phyloP scores from a whole-genome alignment of 345 rosid species.

The Camelina laxa region DNA sequence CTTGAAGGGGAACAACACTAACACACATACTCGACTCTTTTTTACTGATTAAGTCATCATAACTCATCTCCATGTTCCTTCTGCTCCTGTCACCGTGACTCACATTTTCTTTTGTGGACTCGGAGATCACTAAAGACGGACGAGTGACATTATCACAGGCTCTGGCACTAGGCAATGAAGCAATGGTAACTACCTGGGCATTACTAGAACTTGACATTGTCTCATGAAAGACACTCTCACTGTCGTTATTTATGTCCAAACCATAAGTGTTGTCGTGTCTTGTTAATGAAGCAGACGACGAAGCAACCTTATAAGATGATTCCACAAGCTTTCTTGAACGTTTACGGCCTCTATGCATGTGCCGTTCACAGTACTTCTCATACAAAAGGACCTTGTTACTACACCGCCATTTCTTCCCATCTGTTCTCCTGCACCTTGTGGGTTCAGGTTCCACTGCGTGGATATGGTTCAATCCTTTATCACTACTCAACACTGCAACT shows the following conservation, averaged over 20 bases:
- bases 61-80: constrained; percentile 18
- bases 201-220: constrained; percentile 35
- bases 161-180: constrained; percentile 37
- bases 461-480: constrained; percentile 40
- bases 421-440: constrained; percentile 78
- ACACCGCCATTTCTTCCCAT: constrained; percentile 89
- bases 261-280: constrained; percentile 17
- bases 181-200: constrained; percentile 32
- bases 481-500: constrained; percentile 46
- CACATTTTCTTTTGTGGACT: constrained; percentile 17
- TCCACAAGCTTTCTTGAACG: constrained; percentile 96
- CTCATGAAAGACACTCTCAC: constrained; percentile 17
- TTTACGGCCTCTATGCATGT: constrained; percentile 73
- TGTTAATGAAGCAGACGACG: constrained; percentile 29
- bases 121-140: constrained; percentile 24
- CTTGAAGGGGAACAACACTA: constrained; percentile 26
- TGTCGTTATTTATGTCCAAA: constrained; percentile 33
- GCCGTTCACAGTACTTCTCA: constrained; percentile 73
- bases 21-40: constrained; percentile 17
- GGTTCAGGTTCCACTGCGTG: constrained; percentile 55
- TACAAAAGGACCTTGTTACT: constrained; percentile 50
- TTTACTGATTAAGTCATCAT: constrained; percentile 35
- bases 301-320: constrained; percentile 39
- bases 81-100: constrained; percentile 17
- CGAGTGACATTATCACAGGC: constrained; percentile 8